A percentile compares a stretch with the other conserved stretches of the same genome.
Conservation (phyloP, 495 filamentous ascomycete genomes). For the Neurospora hispaniola region DNA sequence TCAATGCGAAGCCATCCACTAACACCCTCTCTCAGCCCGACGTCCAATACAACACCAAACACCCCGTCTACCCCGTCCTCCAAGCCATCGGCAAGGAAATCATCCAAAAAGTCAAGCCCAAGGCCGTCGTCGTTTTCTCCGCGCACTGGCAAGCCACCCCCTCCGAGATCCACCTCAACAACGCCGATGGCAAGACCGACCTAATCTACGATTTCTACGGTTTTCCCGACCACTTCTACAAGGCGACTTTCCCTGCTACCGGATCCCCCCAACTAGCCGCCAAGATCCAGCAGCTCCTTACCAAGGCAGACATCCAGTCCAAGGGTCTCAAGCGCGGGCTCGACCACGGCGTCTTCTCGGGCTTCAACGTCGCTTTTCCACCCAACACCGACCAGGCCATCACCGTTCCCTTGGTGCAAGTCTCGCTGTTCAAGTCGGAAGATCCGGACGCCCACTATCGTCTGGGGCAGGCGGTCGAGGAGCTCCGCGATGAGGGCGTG, state of each 20-base stretch:
- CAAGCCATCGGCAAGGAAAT: conserved; percentile 65
- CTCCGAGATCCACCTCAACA: conserved; percentile 60
- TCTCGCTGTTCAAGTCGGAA: conserved; percentile 61
- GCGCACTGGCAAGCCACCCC: conserved; percentile 68
- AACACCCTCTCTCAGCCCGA: conserved; percentile 42
- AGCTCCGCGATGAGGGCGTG: conserved; percentile 61
- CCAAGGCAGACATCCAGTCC: conserved; percentile 50
- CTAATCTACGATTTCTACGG: conserved; percentile 84
- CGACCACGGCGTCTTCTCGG: conserved; percentile 74
- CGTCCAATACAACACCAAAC: conserved; percentile 60
- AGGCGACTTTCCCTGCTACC: conserved; percentile 57
- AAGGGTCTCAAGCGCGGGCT: conserved; percentile 56
- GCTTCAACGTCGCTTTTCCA: conserved; percentile 61
- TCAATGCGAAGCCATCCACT: background rate
- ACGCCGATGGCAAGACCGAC: conserved; percentile 48
- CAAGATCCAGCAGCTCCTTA: conserved; percentile 50
- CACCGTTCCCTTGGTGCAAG: conserved; percentile 69
- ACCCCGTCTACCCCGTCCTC: conserved; percentile 65
- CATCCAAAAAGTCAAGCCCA: conserved; percentile 66
- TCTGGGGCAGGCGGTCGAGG: conserved; percentile 57
- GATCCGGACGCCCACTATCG: conserved; percentile 60
- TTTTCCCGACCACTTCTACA: conserved; percentile 53
- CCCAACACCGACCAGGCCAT: conserved; percentile 59
- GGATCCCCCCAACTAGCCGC: conserved; percentile 57
- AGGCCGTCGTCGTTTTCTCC: conserved; percentile 76